Base-by-base conservation (phyloP, 805 yeast genomes). In the Candida argentea region DNA sequence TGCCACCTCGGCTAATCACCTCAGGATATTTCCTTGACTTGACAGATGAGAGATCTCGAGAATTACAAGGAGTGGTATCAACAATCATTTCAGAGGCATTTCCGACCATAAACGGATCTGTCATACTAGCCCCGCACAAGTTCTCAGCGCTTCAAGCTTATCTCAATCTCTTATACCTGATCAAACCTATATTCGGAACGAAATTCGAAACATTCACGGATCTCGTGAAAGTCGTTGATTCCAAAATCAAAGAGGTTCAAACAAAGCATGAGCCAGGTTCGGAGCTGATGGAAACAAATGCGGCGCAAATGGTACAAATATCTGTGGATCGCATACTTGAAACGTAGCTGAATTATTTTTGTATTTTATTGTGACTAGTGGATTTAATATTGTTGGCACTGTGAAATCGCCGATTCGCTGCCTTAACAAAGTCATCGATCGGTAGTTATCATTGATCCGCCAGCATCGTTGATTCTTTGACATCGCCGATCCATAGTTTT, bases 81-180 rank as follows among this genome's bases (percentile, higher is more conserved):
- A 6, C 10, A 5, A 16, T 26, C 11, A 32, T 32, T 6, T 26
- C 22, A 2, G 37, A 28, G 7, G 35, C 38, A 9, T 38, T 38
- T 12, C 32, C 25, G 32, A 17, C 18, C 34, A 39, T 29, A 18
- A 44, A 35, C 6, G 37, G 32, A 17, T 40, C 34, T 31, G 31
- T 31, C 12, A 38, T 28, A 14, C 40, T 52, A 10, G 44, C 52
- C 25, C 42, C 45, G 10, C 27, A 34, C 4, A 43, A 48, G 11
- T 49, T 72, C 22, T 58, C 68, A 22, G 53, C 67, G 3, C 46
- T 80, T 6, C 51, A 75, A 22, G 68, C 76, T 4, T 73, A 66
- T 48, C 49, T 79, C 37, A 78, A 78, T 42, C 60, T 81, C 30
- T 57, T 67, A 26, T 50, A 58, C 3, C 53, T 51, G 2, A 31